Conservation (phyloP, 2,329 filamentous ascomycete species). For the Ophiostoma australiae region DNA sequence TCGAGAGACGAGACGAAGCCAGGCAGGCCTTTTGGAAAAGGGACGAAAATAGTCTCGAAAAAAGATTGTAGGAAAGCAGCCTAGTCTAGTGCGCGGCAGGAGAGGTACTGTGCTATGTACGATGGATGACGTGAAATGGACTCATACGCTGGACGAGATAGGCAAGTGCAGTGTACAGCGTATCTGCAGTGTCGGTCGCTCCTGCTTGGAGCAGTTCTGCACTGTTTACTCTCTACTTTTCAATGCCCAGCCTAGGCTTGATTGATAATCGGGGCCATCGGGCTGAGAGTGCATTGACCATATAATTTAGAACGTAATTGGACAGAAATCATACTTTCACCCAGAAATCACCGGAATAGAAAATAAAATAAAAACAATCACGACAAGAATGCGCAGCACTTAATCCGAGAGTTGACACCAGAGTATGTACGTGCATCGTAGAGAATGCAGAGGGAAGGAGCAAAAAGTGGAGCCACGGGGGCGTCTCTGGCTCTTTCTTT, state of each 20-base stretch:
- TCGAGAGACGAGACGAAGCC: neutral
- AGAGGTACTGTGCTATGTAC: neutral
- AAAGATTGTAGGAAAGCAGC: constrained; percentile 4
- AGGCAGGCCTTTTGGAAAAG: neutral
- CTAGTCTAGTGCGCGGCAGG: neutral
- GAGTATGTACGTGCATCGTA: neutral
- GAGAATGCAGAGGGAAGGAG: constrained; percentile 1
- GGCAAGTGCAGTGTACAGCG: neutral
- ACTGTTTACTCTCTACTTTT: neutral
- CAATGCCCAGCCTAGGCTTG: neutral
- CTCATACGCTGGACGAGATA: constrained; percentile 3
- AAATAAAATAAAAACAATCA: neutral
- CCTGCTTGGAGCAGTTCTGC: neutral
- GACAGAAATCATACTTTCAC: neutral
- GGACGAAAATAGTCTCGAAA: constrained; percentile 7
- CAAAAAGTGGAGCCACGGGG: neutral
- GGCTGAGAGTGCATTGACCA: neutral
- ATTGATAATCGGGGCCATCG: neutral
- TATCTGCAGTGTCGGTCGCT: neutral
- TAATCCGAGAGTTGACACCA: neutral
- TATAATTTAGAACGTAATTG: neutral
- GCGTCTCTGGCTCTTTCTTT: neutral
- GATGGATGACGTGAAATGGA: constrained; percentile 10
- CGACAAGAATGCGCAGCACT: neutral
- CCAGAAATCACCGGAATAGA: neutral